Percentiles rank a stretch among this genome's conserved stretches.
phyloP scores from a whole-genome alignment of 2,329 filamentous ascomycete species.

The Hortaea werneckii region DNA sequence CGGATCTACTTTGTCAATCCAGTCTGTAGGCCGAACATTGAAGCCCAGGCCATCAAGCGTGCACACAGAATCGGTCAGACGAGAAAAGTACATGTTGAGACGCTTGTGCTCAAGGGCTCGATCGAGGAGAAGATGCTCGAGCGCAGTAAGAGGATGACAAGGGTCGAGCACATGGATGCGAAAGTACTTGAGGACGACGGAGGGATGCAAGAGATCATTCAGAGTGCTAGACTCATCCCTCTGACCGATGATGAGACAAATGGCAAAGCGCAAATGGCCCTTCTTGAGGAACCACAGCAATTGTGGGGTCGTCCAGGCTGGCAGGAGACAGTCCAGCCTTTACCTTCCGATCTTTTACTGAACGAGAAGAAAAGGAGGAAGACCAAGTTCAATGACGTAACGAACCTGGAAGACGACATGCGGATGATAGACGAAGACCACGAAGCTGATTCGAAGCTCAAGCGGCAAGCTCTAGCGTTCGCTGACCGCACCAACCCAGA shows the following conservation, averaged over 20 bases:
- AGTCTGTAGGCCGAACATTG: slow-evolving; percentile 71
- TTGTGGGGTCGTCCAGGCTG: slow-evolving; percentile 33
- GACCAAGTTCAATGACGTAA: slow-evolving; percentile 2
- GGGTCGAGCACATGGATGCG: slow-evolving; percentile 44
- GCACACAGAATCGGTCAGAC: slow-evolving; percentile 79
- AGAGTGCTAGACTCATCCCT: slow-evolving; percentile 42
- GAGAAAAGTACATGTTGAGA: slow-evolving; percentile 72
- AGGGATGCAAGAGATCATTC: slow-evolving; percentile 49
- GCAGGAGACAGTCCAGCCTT: slow-evolving; percentile 3
- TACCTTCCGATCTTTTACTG: no score
- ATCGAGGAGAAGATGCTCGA: slow-evolving; percentile 78
- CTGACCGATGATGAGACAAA: slow-evolving; percentile 25
- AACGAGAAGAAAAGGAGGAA: slow-evolving; percentile 2
- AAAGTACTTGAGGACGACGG: slow-evolving; percentile 50
- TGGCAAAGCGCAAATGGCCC: slow-evolving; percentile 30
- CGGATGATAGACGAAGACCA: slow-evolving; percentile 1
- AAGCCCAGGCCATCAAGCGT: slow-evolving; percentile 85
- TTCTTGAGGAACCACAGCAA: slow-evolving; percentile 31
- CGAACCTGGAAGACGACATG: slow-evolving; percentile 1
- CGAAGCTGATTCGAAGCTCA: background rate
- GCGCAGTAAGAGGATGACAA: slow-evolving; percentile 64
- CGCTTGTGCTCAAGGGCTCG: slow-evolving; percentile 66
- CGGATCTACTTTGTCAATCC: slow-evolving; percentile 84
- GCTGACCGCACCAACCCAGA: slow-evolving; percentile 3
- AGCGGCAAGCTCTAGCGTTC: slow-evolving; percentile 1